A percentile compares a stretch with the other conserved stretches of the same genome.
These are phyloP conservation scores for Pyrenula aspistea DNA, from an alignment of 495 filamentous ascomycete species.

Conservation along the genomic window DNA sequence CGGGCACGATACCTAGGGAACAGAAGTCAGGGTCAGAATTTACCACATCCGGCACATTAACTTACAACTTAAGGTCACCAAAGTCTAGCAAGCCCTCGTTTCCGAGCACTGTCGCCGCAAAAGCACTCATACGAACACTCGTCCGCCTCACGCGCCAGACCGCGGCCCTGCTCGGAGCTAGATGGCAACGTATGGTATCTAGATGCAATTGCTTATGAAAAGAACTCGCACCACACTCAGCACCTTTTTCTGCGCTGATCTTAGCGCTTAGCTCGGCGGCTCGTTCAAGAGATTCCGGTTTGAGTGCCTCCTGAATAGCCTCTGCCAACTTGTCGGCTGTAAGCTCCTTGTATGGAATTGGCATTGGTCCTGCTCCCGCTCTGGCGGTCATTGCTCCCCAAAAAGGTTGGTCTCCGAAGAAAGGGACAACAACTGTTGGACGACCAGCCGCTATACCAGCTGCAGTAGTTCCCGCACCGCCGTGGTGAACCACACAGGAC, in stretches of 20 bases:
- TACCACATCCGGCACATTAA: constrained; percentile 1
- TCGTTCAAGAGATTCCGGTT: constrained; percentile 38
- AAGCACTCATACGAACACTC: constrained; percentile 48
- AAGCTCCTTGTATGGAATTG: constrained; percentile 58
- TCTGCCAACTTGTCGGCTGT: constrained; percentile 49
- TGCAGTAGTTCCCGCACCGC: constrained; percentile 73
- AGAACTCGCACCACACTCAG: constrained; percentile 46
- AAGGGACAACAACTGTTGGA: constrained; percentile 68
- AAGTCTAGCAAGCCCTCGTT: constrained; percentile 49
- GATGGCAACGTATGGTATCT: constrained; percentile 46
- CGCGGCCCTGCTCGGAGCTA: constrained; percentile 53
- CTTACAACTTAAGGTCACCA: constrained; percentile 56
- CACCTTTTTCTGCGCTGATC: constrained; percentile 55
- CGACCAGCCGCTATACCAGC: constrained; percentile 55
- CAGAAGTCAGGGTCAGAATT: constrained; percentile 8
- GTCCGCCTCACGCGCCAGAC: constrained; percentile 59
- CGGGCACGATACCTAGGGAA: constrained; percentile 43
- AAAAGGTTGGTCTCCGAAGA: constrained; percentile 79
- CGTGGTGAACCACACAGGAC: constrained; percentile 68
- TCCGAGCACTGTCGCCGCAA: constrained; percentile 55
- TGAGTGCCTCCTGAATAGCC: constrained; percentile 46
- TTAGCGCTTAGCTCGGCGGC: constrained; percentile 46
- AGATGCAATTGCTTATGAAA: constrained; percentile 59
- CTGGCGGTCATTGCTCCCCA: constrained; percentile 68
- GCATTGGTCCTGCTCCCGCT: constrained; percentile 59